Conservation (phyloP, 2,329 filamentous ascomycete genomes). For the Helicocarpus griseus region DNA sequence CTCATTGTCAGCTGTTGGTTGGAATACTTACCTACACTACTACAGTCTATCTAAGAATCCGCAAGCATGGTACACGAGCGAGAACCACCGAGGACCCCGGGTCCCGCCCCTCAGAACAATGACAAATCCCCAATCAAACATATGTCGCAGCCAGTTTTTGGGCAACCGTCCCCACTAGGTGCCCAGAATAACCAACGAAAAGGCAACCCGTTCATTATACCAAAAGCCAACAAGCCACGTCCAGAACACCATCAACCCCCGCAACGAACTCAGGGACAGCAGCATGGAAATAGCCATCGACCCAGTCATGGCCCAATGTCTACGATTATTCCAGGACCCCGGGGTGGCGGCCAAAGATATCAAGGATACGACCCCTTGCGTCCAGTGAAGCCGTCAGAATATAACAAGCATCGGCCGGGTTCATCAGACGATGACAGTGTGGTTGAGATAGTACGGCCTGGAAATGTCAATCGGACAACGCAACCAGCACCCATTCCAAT, state of each 20-base stretch:
- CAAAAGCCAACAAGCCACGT: constrained; percentile 38
- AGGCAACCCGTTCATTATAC: constrained; percentile 40
- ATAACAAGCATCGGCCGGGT: constrained; percentile 20
- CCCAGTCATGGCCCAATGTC: background rate
- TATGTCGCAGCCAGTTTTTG: constrained; percentile 40
- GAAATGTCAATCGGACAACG: constrained; percentile 39
- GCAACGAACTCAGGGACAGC: background rate
- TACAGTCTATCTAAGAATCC: background rate
- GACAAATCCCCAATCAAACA: background rate
- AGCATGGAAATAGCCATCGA: background rate
- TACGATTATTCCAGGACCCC: background rate
- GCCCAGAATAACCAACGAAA: constrained; percentile 17
- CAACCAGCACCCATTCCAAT: constrained; percentile 42
- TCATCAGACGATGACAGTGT: constrained; percentile 21
- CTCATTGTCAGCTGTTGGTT: too few relatives aligned
- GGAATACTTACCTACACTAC: too few relatives aligned
- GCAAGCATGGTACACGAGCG: constrained; percentile 3
- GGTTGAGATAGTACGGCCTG: constrained; percentile 41
- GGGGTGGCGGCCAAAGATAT: background rate
- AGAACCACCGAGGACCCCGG: background rate
- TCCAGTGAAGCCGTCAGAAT: constrained; percentile 10
- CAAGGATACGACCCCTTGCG: background rate
- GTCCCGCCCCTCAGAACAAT: background rate
- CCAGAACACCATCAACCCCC: constrained; percentile 41
- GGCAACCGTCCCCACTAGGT: constrained; percentile 48